Evolutionary conservation across 2,329 filamentous ascomycete species (phyloP).

Genomic region (Metarhizium guizhouense): DNA sequence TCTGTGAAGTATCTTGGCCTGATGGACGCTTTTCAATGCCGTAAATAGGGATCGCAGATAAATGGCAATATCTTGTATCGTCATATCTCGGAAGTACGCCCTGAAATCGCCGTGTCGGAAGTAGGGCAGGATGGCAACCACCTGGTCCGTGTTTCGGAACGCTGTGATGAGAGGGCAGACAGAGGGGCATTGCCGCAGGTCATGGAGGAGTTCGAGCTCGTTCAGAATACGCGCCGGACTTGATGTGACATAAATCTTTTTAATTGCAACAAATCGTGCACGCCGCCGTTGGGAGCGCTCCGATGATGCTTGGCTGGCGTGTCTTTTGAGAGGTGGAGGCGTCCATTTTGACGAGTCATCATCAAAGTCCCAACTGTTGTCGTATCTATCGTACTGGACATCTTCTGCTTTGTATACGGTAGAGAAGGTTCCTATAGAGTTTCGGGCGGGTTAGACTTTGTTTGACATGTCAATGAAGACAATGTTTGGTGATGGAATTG

Average conservation of each 20-base stretch:
- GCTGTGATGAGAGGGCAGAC: conserved; percentile 95
- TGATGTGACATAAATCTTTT: conserved; percentile 98
- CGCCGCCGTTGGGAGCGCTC: conserved; percentile 20
- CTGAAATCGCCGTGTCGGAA: conserved; percentile 94
- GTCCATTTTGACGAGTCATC: conserved; percentile 58
- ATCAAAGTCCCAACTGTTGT: conserved; percentile 80
- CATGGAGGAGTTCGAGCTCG: conserved; percentile 86
- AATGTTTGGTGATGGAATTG: neutral
- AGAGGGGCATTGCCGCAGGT: conserved; percentile 71
- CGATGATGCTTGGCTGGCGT: conserved; percentile 23
- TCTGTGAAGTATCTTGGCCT: conserved; percentile 76
- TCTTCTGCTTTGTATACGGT: conserved; percentile 99
- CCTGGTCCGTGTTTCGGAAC: conserved; percentile 90
- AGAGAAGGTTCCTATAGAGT: conserved; percentile 77
- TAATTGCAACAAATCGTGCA: conserved; percentile 83
- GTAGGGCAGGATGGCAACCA: conserved; percentile 89
- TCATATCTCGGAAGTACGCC: conserved; percentile 87
- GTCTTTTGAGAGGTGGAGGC: conserved; percentile 55
- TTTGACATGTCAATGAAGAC: neutral
- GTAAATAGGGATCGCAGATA: conserved; percentile 87
- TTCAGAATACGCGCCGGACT: conserved; percentile 91
- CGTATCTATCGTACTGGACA: conserved; percentile 70
- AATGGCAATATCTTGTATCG: conserved; percentile 73
- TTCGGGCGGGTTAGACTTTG: neutral
- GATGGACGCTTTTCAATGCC: conserved; percentile 75